Conservation (phyloP, 2,329 filamentous ascomycete genomes). For the Beauveria medogensis region DNA sequence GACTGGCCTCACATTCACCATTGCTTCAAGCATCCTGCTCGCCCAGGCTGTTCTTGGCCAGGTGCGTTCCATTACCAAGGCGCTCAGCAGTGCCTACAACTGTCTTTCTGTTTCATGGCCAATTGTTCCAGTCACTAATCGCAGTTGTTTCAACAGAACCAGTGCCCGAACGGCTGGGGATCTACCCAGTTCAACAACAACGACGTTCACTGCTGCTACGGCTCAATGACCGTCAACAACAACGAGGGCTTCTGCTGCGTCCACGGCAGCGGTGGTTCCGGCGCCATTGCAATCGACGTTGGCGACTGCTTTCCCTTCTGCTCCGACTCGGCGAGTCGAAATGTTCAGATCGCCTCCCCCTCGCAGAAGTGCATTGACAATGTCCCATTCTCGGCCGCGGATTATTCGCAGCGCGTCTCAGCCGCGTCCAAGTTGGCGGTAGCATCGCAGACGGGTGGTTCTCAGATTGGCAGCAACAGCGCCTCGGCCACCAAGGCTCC, state of each 20-base stretch:
- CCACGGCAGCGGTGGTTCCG: neutral
- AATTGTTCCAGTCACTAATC: neutral
- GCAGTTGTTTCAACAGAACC: neutral
- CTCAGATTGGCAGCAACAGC: neutral
- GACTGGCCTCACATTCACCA: neutral
- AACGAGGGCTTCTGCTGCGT: neutral
- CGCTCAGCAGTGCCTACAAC: neutral
- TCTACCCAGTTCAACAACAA: neutral
- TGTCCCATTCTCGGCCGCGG: neutral
- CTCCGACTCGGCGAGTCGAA: neutral
- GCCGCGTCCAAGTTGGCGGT: neutral
- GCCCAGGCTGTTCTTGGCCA: neutral
- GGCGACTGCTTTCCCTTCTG: neutral
- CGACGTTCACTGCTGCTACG: neutral
- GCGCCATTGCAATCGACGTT: neutral
- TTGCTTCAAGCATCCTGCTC: neutral
- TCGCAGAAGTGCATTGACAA: neutral
- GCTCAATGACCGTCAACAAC: neutral
- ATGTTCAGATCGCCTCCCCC: neutral
- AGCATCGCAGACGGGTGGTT: neutral
- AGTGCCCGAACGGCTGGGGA: neutral
- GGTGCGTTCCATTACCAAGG: neutral
- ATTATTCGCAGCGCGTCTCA: neutral
- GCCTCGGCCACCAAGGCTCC: neutral
- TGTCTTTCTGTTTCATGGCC: too few relatives aligned